Conservation (phyloP, 306 rosid species). For the Abrus precatorius region DNA sequence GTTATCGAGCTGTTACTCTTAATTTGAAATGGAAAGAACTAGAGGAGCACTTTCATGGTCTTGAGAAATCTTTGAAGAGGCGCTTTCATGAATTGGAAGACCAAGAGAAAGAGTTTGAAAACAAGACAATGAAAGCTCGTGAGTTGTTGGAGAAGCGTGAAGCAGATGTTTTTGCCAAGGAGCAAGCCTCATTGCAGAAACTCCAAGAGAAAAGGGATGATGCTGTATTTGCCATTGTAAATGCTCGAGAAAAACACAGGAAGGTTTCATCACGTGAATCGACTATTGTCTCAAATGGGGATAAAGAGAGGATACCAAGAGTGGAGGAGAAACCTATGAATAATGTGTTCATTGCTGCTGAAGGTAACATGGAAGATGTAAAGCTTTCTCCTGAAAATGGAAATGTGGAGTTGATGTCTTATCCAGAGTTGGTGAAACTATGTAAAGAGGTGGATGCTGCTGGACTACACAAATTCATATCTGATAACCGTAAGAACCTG, state of each 20-base stretch:
- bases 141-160: slow-evolving; percentile 75
- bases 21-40: slow-evolving; percentile 98
- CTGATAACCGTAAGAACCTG: slow-evolving; percentile 94
- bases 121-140: slow-evolving; percentile 72
- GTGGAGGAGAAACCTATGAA: slow-evolving; percentile 72
- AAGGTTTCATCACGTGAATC: slow-evolving; percentile 68
- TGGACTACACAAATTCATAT: slow-evolving; percentile 94
- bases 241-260: slow-evolving; percentile 80
- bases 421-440: slow-evolving; percentile 77
- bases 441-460: slow-evolving; percentile 88
- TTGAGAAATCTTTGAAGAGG: slow-evolving; percentile 96
- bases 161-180: slow-evolving; percentile 82
- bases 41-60: slow-evolving; percentile 96
- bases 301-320: slow-evolving; percentile 52
- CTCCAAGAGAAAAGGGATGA: slow-evolving; percentile 93
- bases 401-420: slow-evolving; percentile 65
- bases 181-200: slow-evolving; percentile 73
- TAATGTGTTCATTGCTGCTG: slow-evolving; percentile 60
- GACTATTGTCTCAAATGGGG: slow-evolving; percentile 54
- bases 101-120: slow-evolving; percentile 91
- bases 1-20: slow-evolving; percentile 86
- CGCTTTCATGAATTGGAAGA: slow-evolving; percentile 96
- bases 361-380: slow-evolving; percentile 55
- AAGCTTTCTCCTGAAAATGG: slow-evolving; percentile 58
- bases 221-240: slow-evolving; percentile 75